Conservation (phyloP, 495 filamentous ascomycete species). For the Trichoderma reesei region DNA sequence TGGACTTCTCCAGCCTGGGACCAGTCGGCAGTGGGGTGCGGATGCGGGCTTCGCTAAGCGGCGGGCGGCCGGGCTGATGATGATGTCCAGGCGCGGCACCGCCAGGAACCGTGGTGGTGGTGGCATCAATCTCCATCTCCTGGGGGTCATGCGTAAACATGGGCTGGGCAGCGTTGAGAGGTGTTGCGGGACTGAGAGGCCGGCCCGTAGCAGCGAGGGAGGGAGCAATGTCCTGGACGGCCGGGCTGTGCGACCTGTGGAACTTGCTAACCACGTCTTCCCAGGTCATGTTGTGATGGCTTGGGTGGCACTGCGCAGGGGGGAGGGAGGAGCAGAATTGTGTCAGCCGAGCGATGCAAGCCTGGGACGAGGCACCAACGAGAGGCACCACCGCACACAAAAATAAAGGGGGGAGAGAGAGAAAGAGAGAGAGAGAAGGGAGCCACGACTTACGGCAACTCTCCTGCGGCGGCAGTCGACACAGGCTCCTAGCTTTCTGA, state of each 20-base stretch:
- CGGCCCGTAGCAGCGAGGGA: slow-evolving; percentile 20
- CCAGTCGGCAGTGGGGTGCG: slow-evolving; percentile 39
- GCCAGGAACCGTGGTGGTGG: too few relatives aligned
- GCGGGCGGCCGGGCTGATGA: slow-evolving; percentile 20
- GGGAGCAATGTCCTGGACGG: slow-evolving; percentile 29
- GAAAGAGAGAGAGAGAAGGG: too few relatives aligned
- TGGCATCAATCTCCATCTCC: slow-evolving; percentile 33
- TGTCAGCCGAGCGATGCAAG: slow-evolving; percentile 17
- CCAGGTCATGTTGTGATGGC: slow-evolving; percentile 42
- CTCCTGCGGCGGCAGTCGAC: slow-evolving; percentile 36
- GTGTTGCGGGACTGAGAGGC: slow-evolving; percentile 32
- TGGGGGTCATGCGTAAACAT: slow-evolving; percentile 31
- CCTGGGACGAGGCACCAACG: background rate
- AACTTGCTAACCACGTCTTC: slow-evolving; percentile 38
- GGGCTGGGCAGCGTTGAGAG: slow-evolving; percentile 23
- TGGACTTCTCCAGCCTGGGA: slow-evolving; percentile 32
- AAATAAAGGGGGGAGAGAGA: too few relatives aligned
- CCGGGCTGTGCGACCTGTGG: slow-evolving; percentile 26
- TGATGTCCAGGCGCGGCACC: slow-evolving; percentile 11
- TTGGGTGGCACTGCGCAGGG: slow-evolving; percentile 34
- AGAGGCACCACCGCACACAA: too few relatives aligned
- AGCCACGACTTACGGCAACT: slow-evolving; percentile 36
- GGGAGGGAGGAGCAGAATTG: slow-evolving; percentile 10
- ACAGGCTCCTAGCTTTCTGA: slow-evolving; percentile 41
- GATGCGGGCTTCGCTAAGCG: slow-evolving; percentile 33